Conservation (phyloP, 2,329 filamentous ascomycete species). For the Colletotrichum kahawae region DNA sequence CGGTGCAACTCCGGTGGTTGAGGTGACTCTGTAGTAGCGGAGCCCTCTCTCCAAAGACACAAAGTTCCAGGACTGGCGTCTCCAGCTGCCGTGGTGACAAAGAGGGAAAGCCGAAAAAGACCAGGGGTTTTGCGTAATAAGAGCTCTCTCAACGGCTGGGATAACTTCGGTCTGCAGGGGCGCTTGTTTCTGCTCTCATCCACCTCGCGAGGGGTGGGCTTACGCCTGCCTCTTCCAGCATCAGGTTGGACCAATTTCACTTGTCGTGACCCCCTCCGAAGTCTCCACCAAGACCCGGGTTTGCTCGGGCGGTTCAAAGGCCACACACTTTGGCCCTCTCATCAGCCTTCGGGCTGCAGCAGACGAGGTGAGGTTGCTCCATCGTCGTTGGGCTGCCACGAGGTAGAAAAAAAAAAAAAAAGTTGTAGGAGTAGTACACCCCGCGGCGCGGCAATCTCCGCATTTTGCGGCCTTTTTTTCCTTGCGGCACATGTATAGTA, state of each 20-base stretch:
- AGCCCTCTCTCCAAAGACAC: not conserved
- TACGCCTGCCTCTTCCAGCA: not conserved
- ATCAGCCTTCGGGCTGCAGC: not conserved
- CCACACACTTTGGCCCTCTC: not conserved
- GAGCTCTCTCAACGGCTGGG: slow-evolving; percentile 1
- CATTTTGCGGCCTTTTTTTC: not conserved
- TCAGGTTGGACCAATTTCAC: not conserved
- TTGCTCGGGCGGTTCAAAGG: not conserved
- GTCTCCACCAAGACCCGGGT: not conserved
- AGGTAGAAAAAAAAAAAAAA: not conserved
- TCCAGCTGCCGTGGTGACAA: not conserved
- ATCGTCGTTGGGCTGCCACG: slow-evolving; percentile 16
- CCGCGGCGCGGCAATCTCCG: not conserved
- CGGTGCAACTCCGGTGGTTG: slow-evolving; percentile 15
- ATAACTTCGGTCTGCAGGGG: slow-evolving; percentile 11
- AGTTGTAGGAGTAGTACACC: not conserved
- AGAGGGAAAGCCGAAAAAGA: not conserved
- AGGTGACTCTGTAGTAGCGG: not conserved
- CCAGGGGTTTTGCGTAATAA: not conserved
- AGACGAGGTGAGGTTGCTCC: not conserved
- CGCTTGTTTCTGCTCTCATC: not conserved
- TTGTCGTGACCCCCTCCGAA: not conserved
- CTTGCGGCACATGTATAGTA: not conserved
- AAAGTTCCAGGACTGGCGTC: not conserved
- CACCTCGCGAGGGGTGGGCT: not conserved